Conservation (phyloP, 208 protist genomes). For the Leishmania tarentolae region DNA sequence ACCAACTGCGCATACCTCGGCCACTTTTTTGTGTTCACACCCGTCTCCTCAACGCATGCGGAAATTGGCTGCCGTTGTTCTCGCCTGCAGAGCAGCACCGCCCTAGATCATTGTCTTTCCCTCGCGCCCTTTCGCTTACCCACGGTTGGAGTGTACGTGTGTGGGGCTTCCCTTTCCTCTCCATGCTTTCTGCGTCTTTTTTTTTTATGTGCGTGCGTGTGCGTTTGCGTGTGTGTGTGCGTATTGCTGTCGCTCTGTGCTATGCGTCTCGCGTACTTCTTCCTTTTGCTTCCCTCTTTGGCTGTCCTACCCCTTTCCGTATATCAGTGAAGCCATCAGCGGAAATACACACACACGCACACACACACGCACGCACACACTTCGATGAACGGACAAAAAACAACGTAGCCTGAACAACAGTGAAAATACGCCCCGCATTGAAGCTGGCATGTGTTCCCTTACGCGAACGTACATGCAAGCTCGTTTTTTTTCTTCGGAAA, state of each 20-base stretch:
- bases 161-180: not conserved
- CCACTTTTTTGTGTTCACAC: not conserved
- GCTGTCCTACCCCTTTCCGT: not conserved
- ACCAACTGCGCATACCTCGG: not conserved
- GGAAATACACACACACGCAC: not conserved
- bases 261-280: not conserved
- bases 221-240: too few relatives aligned
- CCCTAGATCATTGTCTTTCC: not conserved
- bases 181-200: not conserved
- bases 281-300: not conserved
- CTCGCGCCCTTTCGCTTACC: not conserved
- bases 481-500: not conserved
- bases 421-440: not conserved
- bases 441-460: not conserved
- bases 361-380: not conserved
- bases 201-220: not conserved
- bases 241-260: not conserved
- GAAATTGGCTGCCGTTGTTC: not conserved
- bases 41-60: not conserved
- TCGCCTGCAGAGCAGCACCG: not conserved
- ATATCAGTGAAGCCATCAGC: not conserved
- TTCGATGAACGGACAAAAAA: not conserved
- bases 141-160: not conserved
- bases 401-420: too few relatives aligned
- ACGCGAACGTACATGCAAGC: not conserved